A percentile compares a stretch with the other conserved stretches of the same genome.
These are phyloP conservation scores for Cyclotella atomus DNA, from an alignment of 108 stramenopile species.

Conservation along the genomic window DNA sequence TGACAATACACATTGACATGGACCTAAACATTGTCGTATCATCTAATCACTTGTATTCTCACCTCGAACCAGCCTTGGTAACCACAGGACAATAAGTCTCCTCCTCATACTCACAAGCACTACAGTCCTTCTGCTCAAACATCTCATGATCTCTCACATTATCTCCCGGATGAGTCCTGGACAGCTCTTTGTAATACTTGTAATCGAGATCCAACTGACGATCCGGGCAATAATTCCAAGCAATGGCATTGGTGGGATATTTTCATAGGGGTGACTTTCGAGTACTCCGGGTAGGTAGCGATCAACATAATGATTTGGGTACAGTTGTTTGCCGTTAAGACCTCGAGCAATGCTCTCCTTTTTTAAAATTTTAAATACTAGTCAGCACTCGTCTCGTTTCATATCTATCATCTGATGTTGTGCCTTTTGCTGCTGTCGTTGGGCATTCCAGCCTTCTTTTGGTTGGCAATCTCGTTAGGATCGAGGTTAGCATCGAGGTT, in stretches of 20 bases:
- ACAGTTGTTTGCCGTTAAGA: constrained; percentile 3
- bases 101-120: constrained; percentile 1
- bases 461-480: too few species aligned
- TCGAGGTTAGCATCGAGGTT: too few species aligned
- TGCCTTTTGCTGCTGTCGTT: neutral
- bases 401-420: too few species aligned
- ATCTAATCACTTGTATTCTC: neutral
- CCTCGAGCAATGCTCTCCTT: too few species aligned
- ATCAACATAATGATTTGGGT: constrained; percentile 7
- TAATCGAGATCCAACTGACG: neutral
- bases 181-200: constrained; percentile 1
- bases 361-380: too few species aligned
- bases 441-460: neutral
- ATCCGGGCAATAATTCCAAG: neutral
- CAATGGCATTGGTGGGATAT: constrained; percentile 8
- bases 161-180: constrained; percentile 7
- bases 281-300: neutral
- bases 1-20: too few species aligned
- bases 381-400: too few species aligned
- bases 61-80: constrained; percentile 13
- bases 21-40: too few species aligned
- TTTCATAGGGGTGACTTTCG: neutral
- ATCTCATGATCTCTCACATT: neutral
- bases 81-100: neutral
- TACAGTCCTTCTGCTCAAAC: neutral